phyloP scores from a whole-genome alignment of 805 yeast species.

The Yarrowia divulgata region DNA sequence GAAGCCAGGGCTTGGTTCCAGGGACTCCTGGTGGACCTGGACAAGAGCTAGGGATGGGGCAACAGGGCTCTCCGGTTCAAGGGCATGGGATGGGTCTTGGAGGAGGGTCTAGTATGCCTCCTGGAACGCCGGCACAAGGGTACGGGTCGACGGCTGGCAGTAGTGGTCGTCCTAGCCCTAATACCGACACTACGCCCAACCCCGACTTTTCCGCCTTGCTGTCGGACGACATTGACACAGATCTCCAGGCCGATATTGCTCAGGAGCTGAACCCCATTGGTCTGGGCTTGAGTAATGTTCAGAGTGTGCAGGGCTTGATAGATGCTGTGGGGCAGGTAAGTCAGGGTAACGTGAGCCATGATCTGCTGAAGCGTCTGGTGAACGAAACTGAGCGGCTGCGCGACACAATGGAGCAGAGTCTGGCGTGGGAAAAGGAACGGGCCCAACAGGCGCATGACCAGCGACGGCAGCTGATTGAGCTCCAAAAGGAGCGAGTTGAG shows the following conservation, averaged over 20 bases:
- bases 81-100: conserved; percentile 1
- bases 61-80: not conserved
- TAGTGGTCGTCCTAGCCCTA: conserved; percentile 1
- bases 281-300: conserved; percentile 2
- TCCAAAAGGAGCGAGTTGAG: conserved; percentile 16
- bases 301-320: conserved; percentile 15
- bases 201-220: conserved; percentile 18
- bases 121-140: not conserved
- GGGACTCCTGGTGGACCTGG: not conserved
- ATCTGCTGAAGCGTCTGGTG: conserved; percentile 12
- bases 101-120: no score
- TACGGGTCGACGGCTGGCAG: not conserved
- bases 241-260: conserved; percentile 16
- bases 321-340: conserved; percentile 30
- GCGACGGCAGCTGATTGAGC: conserved; percentile 14
- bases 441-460: conserved; percentile 33
- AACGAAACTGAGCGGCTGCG: conserved; percentile 12
- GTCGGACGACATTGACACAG: conserved; percentile 12
- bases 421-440: conserved; percentile 30
- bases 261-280: conserved; percentile 33
- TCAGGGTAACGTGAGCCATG: conserved; percentile 12
- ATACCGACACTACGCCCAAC: not conserved
- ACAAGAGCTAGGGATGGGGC: not conserved
- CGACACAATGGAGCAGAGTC: conserved; percentile 16
- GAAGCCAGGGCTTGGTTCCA: not conserved